These are phyloP conservation scores for Hippophae rhamnoides DNA, from an alignment of 306 rosid species.

Conservation along the genomic window DNA sequence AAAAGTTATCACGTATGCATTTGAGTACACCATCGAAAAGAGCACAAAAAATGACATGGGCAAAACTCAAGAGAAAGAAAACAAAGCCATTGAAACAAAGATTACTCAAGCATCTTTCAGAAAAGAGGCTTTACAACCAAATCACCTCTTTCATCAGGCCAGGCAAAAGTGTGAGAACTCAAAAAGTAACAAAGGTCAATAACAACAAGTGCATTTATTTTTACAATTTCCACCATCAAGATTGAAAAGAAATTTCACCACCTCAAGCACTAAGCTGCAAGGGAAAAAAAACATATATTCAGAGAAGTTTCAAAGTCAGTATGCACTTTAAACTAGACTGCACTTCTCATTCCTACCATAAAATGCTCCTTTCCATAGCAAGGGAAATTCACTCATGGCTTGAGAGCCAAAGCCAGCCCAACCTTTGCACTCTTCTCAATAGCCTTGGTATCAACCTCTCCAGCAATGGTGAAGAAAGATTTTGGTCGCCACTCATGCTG, in stretches of 20 bases:
- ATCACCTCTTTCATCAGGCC: slow-evolving; percentile 14
- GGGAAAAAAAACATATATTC: neutral
- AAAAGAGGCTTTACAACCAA: slow-evolving; percentile 2
- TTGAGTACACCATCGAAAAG: neutral
- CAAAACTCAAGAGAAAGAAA: neutral
- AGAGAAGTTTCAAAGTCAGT: slow-evolving; percentile 18
- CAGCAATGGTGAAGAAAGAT: slow-evolving; percentile 76
- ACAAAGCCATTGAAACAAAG: slow-evolving; percentile 9
- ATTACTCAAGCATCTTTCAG: slow-evolving; percentile 11
- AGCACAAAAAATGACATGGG: neutral
- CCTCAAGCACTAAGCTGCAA: slow-evolving; percentile 8
- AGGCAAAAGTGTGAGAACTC: slow-evolving; percentile 3
- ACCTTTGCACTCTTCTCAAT: slow-evolving; percentile 82
- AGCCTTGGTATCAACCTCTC: slow-evolving; percentile 83
- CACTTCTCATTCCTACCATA: slow-evolving; percentile 31
- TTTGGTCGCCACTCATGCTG: slow-evolving; percentile 97
- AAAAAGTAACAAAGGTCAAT: slow-evolving; percentile 3
- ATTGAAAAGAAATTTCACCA: neutral
- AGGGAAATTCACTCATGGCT: slow-evolving; percentile 47
- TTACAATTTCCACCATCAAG: slow-evolving; percentile 20
- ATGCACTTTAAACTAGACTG: slow-evolving; percentile 21
- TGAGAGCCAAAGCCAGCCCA: slow-evolving; percentile 74
- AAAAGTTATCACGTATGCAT: no score
- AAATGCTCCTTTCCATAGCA: slow-evolving; percentile 19
- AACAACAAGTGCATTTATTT: slow-evolving; percentile 28